phyloP scores from a whole-genome alignment of 257 asterid genomes.

The Lithospermum erythrorhizon region DNA sequence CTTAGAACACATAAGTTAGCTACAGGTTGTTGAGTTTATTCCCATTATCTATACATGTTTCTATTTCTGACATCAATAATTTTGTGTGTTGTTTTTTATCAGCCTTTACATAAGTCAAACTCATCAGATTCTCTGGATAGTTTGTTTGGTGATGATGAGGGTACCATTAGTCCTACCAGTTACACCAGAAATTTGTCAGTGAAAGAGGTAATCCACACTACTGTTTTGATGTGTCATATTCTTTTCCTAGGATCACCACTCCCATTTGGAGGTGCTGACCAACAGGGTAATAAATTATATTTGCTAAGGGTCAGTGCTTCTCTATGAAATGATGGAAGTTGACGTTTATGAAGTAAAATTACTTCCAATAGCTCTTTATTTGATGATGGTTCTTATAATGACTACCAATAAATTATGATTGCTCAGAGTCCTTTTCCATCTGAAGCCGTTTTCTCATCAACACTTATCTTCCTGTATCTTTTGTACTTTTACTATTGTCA shows the following conservation, averaged over 20 bases:
- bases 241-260: not conserved
- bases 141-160: constrained; percentile 29
- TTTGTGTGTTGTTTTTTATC: constrained; percentile 12
- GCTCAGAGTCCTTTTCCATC: too few species aligned
- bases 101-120: constrained; percentile 37
- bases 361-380: not conserved
- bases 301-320: not conserved
- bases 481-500: too few species aligned
- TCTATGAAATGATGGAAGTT: not conserved
- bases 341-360: not conserved
- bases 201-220: constrained; percentile 42
- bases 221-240: not conserved
- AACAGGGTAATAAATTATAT: not conserved
- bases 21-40: too few species aligned
- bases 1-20: not conserved
- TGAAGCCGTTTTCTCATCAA: too few species aligned
- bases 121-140: constrained; percentile 44
- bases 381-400: not conserved
- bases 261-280: too few species aligned
- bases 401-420: not conserved
- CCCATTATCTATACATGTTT: not conserved
- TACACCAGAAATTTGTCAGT: constrained; percentile 13
- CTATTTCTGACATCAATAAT: not conserved
- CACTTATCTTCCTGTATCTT: too few species aligned
- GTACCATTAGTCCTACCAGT: constrained; percentile 18